Base-by-base conservation (phyloP, 306 rosid species). In the Lupinus albus region DNA sequence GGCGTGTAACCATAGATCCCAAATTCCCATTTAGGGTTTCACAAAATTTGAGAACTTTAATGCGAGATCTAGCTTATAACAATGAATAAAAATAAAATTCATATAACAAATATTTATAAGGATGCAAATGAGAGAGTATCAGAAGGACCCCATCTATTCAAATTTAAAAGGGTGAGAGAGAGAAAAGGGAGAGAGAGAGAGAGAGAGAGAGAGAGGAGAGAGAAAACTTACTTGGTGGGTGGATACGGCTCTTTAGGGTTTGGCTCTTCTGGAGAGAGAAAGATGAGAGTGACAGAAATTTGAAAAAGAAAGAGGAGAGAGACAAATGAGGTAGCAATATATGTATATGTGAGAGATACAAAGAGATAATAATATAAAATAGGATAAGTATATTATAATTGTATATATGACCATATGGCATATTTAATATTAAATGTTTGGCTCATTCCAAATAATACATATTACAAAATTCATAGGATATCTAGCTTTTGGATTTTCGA, bases 201-300 rank as follows among this genome's bases (percentile, higher is more conserved):
- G 30, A 73, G 70, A 32, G 47, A 60, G 28, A 52, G 45, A 60
- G 70, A 45, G 67, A 38, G 88, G 84, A 80, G 80, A 80, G 84
- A 80, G 84, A 80, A 76, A 87, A 87, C 98, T 92, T 89, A 89
- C 98, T 92, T 85, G 84, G 90, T 92, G 87, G 95, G 91, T 92
- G 95, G 82, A 89, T 87, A 89, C 96, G 96, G 89, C 89, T 82
- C 97, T 89, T 89, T 85, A 87, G 96, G 95, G 95, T 92, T 91
- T 89, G 84, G 87, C 88, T 88, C 91, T 87, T 87, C 95, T 82
- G 98, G 96, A 87, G 96, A 85, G 96, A 91, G 84, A 80, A 75
- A 65, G 78, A 74, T 45, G 78, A 74, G 78, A 74, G 82, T 76
- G 75, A 75, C 74, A 75, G 84, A 72, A 64, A 76, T 70, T 81